Evolutionary conservation across 257 asterid genomes (phyloP).

Genomic region (Datura wrightii): DNA sequence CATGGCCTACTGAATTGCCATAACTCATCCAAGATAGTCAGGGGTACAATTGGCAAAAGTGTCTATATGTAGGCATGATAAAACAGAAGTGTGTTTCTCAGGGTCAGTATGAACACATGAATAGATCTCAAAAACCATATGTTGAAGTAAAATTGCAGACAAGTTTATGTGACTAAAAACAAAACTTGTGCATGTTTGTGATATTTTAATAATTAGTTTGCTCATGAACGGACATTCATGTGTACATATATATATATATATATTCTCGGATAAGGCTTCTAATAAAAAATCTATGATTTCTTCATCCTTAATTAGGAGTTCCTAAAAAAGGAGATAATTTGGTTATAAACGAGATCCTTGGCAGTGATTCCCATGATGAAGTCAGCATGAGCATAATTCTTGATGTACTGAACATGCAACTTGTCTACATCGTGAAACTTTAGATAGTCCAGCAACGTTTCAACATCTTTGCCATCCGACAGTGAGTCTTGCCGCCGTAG

Average conservation of each 20-base stretch:
- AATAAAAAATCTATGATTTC: too few relatives aligned
- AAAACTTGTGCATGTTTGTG: not conserved
- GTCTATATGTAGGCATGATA: not conserved
- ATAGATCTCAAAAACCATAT: conserved; percentile 11
- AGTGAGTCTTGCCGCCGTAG: conserved; percentile 66
- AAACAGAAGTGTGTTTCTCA: conserved; percentile 2
- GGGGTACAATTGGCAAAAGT: not conserved
- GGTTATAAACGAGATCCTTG: conserved; percentile 52
- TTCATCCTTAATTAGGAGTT: not conserved
- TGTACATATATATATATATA: too few relatives aligned
- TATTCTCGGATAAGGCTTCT: too few relatives aligned
- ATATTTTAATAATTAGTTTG: too few relatives aligned
- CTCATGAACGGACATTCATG: too few relatives aligned
- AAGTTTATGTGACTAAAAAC: conserved; percentile 7
- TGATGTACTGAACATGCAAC: conserved; percentile 50
- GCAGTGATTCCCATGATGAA: conserved; percentile 62
- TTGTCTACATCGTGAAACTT: conserved; percentile 52
- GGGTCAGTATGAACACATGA: not conserved
- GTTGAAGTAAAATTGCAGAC: not conserved
- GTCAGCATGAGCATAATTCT: conserved; percentile 64
- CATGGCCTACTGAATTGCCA: not conserved
- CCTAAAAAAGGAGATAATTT: conserved; percentile 55
- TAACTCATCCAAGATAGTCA: not conserved
- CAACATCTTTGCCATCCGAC: conserved; percentile 58
- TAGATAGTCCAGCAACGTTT: conserved; percentile 44